Base-by-base conservation (phyloP, 176 grass and related monocot genomes). In the Metroxylon sagu region DNA sequence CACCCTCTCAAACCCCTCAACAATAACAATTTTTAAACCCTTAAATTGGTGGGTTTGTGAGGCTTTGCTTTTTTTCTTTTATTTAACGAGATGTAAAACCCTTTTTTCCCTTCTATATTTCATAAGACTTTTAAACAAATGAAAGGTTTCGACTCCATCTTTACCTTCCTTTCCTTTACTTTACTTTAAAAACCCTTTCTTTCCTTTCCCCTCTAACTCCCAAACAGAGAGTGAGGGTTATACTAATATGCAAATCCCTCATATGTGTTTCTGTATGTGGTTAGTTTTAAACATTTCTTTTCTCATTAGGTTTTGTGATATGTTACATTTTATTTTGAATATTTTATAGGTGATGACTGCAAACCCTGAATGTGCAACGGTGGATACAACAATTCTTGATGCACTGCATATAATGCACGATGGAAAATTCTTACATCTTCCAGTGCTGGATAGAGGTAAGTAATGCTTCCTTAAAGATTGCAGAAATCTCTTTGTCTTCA, bases 401-500 rank as follows among this genome's bases (percentile, higher is more conserved):
- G 87, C 87, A n/a, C 74, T 98, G 57, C 93, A 98, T 71, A 85
- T 88, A 70, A 82, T 98, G 93, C 93, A 92, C 23, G 84, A 98
- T 74, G 84, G 93, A 19, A 98, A 98, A 70, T 89, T 89, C 79
- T 83, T 98, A 76, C 93, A 98, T 77, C 75, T 98, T 80, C 93
- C 93, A 19, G 93, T 98, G 61, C 53, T 88, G 25, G 88, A 81
- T 64, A 71, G 70, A 92, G 87, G 93, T 98, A 76, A 21, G 26
- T 53, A 77, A 29, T 54, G 2, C 12, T 35, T 10, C 6, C 6
- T 43, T 23, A 23, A 43, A 43, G 35, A 12, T 7, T 7, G 8
- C 35, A 43, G 35, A 43, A 43, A 43, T 43, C 35, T 43, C 7
- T 1, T 14, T 43, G 35, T 6, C 61, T 71, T 48, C 65, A 54